Evolutionary conservation across 352 stramenopile genomes (phyloP).

Genomic region (Heterotrichella gracilis): DNA sequence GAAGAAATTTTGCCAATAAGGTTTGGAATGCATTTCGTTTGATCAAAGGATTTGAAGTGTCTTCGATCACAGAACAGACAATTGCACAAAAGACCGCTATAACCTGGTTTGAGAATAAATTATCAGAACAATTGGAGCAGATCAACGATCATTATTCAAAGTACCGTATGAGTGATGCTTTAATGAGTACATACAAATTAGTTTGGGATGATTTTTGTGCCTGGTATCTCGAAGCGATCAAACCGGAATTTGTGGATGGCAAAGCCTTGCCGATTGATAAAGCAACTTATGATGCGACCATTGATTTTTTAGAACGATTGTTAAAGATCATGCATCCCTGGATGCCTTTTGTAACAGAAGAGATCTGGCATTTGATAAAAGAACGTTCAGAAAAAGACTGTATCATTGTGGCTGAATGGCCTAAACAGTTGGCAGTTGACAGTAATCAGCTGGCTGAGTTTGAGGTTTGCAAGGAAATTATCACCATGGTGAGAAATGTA

Average conservation of each 20-base stretch:
- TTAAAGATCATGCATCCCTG: not conserved
- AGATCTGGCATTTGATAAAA: not conserved
- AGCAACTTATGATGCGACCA: not conserved
- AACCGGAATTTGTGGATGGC: not conserved
- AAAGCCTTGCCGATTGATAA: not conserved
- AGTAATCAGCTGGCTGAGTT: not conserved
- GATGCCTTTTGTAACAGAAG: not conserved
- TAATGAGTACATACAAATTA: not conserved
- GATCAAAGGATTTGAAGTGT: not conserved
- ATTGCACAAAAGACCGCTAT: not conserved
- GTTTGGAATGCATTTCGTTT: not conserved
- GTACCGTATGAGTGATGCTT: not conserved
- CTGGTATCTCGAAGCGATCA: not conserved
- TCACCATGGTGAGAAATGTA: not conserved
- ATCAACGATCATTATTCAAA: constrained; percentile 5
- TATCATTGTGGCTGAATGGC: not conserved
- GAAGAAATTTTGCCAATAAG: not conserved
- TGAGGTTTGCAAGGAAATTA: not conserved
- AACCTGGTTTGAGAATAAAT: not conserved
- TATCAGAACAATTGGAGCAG: not conserved
- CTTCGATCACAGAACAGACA: too few species aligned
- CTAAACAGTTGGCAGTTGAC: not conserved
- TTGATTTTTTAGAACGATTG: not conserved
- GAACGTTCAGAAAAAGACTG: not conserved
- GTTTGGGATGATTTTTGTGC: not conserved